Conservation (phyloP, 2,329 filamentous ascomycete genomes). For the Sporothrix phasma region DNA sequence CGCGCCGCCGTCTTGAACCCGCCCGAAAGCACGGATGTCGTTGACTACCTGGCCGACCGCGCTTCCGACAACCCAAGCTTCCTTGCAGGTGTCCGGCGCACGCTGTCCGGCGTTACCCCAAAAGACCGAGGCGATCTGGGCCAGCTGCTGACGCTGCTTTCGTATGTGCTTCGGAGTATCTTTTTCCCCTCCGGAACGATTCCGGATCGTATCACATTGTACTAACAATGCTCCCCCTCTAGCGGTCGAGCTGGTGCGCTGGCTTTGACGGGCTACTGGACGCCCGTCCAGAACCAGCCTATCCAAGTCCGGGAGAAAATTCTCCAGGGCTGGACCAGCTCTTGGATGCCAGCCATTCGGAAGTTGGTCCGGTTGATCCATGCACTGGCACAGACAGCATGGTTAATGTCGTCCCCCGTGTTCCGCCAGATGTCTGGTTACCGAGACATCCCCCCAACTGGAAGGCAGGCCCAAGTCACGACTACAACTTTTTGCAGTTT, state of each 20-base stretch:
- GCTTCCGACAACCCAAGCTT: conserved; percentile 45
- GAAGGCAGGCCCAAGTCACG: conserved; percentile 40
- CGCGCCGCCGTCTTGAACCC: conserved; percentile 29
- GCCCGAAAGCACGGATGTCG: conserved; percentile 33
- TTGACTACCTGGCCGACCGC: conserved; percentile 43
- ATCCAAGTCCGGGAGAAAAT: conserved; percentile 50
- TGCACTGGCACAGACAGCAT: conserved; percentile 43
- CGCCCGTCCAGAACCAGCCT: conserved; percentile 52
- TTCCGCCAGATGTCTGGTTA: conserved; percentile 49
- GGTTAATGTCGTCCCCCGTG: conserved; percentile 44
- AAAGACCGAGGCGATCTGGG: conserved; percentile 30
- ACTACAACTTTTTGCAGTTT: conserved; percentile 55
- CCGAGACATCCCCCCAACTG: conserved; percentile 43
- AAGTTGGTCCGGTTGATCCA: conserved; percentile 46
- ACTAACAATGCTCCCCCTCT: conserved; percentile 17
- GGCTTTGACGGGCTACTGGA: conserved; percentile 57
- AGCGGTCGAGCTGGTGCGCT: conserved; percentile 43
- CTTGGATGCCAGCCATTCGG: conserved; percentile 46
- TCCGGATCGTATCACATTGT: no score
- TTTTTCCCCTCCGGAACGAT: background rate
- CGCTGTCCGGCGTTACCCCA: conserved; percentile 29
- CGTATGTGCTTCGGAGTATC: conserved; percentile 25
- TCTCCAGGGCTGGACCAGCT: conserved; percentile 50
- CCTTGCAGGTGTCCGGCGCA: conserved; percentile 37
- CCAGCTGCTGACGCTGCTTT: conserved; percentile 31